Evolutionary conservation across 306 rosid genomes (phyloP), one percentile per base, ranked within the genome.

Genomic region (Dalbergia cochinchinensis): DNA sequence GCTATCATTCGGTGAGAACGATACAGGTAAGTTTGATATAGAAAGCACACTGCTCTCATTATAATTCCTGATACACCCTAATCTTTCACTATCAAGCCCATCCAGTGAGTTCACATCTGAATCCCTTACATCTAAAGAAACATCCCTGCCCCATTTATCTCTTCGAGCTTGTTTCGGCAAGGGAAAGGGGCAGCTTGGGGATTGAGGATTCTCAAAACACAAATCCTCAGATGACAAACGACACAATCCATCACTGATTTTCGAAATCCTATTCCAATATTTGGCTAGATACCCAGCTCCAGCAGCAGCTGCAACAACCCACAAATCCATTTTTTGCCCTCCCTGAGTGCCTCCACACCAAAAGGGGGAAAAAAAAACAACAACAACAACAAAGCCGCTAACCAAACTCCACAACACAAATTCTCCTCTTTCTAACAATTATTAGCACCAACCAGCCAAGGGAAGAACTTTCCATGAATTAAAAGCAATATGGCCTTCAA

Each of bases 231-330:
- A 74, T 33, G 83, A 70, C 72, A 78, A 78, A 11, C 41, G 79
- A 58, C 70, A 55, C 2, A 76, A 68, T 63, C 68, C 11, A 82
- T 85, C 86, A 33, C 79, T 54, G 48, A 64, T 57, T 41, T 71
- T 83, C 3, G 81, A 84, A 65, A 71, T 39, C 58, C 54, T 86
- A 65, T 88, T 84, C 98, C 90, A 91, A 86, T 85, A 87, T 82
- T 92, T 92, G 5, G 92, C 90, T 83, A 95, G 81, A 86, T 78
- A 95, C 42, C 96, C 92, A 78, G 94, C 97, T 78, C 97, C 97
- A 20, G 95, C 73, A 53, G 92, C 94, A 18, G 88, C 94, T 63
- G 92, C 97, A 81, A 89, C 95, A 70, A 90, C 88, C 97, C 96
- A 92, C 34, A 92, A 79, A 80, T 92, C 98, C 99, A 95, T 95